Percentiles rank a stretch among this genome's conserved stretches.
Evolutionary conservation across 768 basidiomycete species (phyloP).

Genomic region (Exsudoporus frostii): DNA sequence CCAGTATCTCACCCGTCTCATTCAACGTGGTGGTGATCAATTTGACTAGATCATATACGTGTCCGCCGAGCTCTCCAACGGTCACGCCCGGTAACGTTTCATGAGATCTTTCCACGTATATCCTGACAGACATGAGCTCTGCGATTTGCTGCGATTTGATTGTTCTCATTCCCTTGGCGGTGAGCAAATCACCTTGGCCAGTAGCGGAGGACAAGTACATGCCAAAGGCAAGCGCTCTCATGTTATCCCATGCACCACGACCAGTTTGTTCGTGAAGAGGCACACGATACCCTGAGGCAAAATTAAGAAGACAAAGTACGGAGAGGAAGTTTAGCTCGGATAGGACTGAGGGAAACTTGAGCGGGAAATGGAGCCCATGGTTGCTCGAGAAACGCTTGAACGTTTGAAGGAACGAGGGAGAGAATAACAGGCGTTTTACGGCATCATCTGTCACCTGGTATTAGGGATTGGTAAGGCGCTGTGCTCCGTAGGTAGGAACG

Average conservation of each 20-base stretch:
- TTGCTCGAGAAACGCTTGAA: conserved; percentile 57
- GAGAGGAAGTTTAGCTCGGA: conserved; percentile 84
- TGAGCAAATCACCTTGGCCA: conserved; percentile 55
- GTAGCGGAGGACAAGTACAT: conserved; percentile 65
- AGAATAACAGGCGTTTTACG: conserved; percentile 61
- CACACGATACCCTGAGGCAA: conserved; percentile 76
- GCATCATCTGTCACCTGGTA: conserved; percentile 53
- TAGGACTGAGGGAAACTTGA: conserved; percentile 69
- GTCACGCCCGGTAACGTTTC: conserved; percentile 63
- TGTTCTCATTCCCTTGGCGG: conserved; percentile 61
- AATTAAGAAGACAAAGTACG: conserved; percentile 75
- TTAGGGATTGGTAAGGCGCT: conserved; percentile 10
- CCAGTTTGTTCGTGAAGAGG: conserved; percentile 69
- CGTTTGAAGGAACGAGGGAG: conserved; percentile 59
- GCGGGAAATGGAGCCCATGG: conserved; percentile 74
- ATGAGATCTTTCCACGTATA: conserved; percentile 72
- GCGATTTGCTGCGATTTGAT: conserved; percentile 59
- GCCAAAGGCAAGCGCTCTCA: conserved; percentile 69
- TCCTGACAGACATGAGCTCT: conserved; percentile 64
- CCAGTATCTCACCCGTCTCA: conserved; percentile 68
- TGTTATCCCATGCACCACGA: conserved; percentile 82
- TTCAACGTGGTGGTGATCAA: conserved; percentile 61
- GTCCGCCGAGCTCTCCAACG: conserved; percentile 76
- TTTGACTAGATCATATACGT: conserved; percentile 67
- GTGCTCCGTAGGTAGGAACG: background rate